These are phyloP conservation scores for Solanum pennellii DNA, from an alignment of 257 asterid genomes.

Conservation along the genomic window DNA sequence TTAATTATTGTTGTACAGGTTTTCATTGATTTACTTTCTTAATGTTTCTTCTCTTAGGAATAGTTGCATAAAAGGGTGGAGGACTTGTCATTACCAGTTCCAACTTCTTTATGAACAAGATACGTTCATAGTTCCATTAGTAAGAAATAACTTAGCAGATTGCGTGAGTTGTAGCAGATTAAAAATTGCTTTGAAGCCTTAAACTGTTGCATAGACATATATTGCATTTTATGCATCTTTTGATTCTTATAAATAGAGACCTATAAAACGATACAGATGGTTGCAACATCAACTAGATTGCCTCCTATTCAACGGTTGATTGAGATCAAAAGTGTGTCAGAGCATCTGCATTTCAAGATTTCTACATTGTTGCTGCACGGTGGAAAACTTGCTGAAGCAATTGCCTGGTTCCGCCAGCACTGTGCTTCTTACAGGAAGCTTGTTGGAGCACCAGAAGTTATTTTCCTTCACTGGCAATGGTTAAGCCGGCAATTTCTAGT, in stretches of 20 bases:
- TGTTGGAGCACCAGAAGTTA: slow-evolving; percentile 63
- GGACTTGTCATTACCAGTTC: neutral
- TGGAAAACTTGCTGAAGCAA: slow-evolving; percentile 83
- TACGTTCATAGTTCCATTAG: neutral
- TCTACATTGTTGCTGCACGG: slow-evolving; percentile 81
- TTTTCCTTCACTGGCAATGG: slow-evolving; percentile 97
- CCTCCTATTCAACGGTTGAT: slow-evolving; percentile 82
- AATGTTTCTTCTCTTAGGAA: neutral
- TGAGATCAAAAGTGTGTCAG: slow-evolving; percentile 84
- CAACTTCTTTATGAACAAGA: neutral
- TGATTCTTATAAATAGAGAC: neutral
- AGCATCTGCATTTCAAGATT: slow-evolving; percentile 84
- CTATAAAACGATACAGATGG: slow-evolving; percentile 44
- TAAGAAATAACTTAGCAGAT: neutral
- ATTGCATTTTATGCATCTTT: neutral
- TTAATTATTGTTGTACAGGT: neutral
- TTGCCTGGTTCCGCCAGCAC: slow-evolving; percentile 77
- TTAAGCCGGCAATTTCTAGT: slow-evolving; percentile 82
- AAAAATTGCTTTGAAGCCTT: neutral
- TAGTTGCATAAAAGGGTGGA: neutral
- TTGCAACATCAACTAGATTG: slow-evolving; percentile 80
- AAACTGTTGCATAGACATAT: neutral
- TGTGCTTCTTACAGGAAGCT: slow-evolving; percentile 55
- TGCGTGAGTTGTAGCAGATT: neutral
- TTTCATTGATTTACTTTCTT: neutral